phyloP scores from a whole-genome alignment of 139 green algal species.

The Monoraphidium neglectum region DNA sequence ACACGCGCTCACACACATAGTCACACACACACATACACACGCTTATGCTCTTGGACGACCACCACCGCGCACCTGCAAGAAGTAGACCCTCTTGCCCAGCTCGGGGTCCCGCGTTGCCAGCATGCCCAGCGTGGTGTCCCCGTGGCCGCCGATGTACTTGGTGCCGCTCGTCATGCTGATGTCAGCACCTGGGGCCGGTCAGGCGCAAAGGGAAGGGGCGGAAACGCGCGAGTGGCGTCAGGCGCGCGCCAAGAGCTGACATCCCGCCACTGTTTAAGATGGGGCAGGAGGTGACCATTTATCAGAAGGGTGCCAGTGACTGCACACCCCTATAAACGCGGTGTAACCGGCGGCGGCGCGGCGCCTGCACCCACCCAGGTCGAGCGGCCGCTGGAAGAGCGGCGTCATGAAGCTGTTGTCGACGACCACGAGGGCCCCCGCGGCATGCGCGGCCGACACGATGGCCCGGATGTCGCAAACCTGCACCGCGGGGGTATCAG shows the following conservation, averaged over 20 bases:
- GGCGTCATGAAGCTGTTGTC: constrained; percentile 98
- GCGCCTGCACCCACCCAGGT: constrained; percentile 25
- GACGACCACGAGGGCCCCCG: constrained; percentile 86
- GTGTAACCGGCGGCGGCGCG: background rate
- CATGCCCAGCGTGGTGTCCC: constrained; percentile 92
- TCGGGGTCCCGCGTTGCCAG: constrained; percentile 79
- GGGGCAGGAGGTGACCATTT: too few relatives aligned
- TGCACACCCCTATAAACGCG: background rate
- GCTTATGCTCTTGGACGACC: background rate
- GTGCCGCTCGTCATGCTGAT: constrained; percentile 96
- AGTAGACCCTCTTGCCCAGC: constrained; percentile 88
- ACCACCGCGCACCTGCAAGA: constrained; percentile 66
- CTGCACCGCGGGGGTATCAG: constrained; percentile 39
- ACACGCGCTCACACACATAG: too few relatives aligned
- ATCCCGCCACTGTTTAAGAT: too few relatives aligned
- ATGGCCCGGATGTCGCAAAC: constrained; percentile 93
- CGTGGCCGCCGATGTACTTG: constrained; percentile 97
- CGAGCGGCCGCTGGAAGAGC: constrained; percentile 79
- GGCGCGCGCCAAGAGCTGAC: too few relatives aligned
- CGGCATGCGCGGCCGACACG: constrained; percentile 64
- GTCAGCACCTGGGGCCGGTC: constrained; percentile 90
- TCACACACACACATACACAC: background rate
- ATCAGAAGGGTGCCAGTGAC: too few relatives aligned
- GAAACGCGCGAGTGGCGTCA: too few relatives aligned
- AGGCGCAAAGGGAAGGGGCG: too few relatives aligned